Percentiles rank a stretch among this genome's conserved stretches.
Conservation (phyloP, 768 basidiomycete species). For the Omphalotus guepiniiformis region DNA sequence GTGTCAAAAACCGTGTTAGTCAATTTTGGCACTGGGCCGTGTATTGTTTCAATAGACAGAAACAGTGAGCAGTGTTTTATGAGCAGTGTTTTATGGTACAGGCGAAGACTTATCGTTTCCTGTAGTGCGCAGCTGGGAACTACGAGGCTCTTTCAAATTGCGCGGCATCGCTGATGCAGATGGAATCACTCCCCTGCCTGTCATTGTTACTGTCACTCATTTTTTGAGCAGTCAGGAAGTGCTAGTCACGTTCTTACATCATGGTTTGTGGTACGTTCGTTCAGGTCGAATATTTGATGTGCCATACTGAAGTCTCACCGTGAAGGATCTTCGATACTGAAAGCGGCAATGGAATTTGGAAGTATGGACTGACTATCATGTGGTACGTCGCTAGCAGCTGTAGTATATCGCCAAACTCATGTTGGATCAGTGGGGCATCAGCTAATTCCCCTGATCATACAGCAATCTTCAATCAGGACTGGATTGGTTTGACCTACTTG, state of each 20-base stretch:
- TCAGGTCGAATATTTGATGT: too few relatives aligned
- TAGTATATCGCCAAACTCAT: too few relatives aligned
- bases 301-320: neutral
- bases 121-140: too few relatives aligned
- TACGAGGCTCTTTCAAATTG: neutral
- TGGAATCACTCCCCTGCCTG: neutral
- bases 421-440: neutral
- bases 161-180: neutral
- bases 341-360: neutral
- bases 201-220: neutral
- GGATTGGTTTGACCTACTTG: neutral
- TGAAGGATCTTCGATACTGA: neutral
- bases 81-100: neutral
- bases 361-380: neutral
- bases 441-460: neutral
- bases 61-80: neutral
- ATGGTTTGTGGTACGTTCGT: neutral
- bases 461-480: neutral
- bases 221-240: neutral
- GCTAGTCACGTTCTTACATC: neutral
- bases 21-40: neutral
- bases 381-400: neutral
- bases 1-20: too few relatives aligned
- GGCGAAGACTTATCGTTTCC: too few relatives aligned
- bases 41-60: neutral